These are phyloP conservation scores for Acanthamoeba royreba DNA, from an alignment of 208 protist genomes.

Conservation along the genomic window DNA sequence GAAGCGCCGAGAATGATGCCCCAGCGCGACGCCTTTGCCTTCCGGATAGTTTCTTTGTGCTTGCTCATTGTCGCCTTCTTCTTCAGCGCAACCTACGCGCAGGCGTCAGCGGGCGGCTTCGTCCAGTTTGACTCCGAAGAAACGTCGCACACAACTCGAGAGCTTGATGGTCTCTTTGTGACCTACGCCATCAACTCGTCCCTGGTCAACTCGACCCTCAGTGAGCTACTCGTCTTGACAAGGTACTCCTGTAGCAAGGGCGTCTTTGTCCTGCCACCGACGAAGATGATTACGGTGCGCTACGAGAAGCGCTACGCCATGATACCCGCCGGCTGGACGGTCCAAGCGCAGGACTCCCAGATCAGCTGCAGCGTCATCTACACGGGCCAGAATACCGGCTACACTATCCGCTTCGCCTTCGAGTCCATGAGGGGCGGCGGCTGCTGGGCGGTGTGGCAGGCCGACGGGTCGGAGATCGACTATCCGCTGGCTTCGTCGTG, in stretches of 20 bases:
- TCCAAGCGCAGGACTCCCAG: background rate
- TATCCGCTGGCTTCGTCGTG: background rate
- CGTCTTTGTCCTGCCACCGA: background rate
- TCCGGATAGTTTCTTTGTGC: too few species aligned
- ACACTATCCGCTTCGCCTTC: background rate
- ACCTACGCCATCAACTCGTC: background rate
- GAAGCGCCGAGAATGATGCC: too few species aligned
- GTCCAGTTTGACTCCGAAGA: background rate
- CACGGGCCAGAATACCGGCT: background rate
- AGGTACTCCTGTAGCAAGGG: background rate
- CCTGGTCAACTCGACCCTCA: background rate
- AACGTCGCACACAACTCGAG: background rate
- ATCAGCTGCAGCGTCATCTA: background rate
- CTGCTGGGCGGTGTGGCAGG: background rate
- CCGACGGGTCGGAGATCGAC: background rate
- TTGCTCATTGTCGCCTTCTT: background rate
- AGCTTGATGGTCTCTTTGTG: background rate
- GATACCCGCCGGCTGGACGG: background rate
- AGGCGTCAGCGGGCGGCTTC: background rate
- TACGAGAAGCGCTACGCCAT: background rate
- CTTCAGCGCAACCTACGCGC: background rate
- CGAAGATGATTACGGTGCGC: background rate
- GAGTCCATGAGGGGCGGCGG: background rate
- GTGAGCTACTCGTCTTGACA: background rate
- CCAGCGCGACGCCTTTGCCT: too few species aligned